Evolutionary conservation across 2,329 filamentous ascomycete genomes (phyloP).

Genomic region (Ambrosiella beaveri): DNA sequence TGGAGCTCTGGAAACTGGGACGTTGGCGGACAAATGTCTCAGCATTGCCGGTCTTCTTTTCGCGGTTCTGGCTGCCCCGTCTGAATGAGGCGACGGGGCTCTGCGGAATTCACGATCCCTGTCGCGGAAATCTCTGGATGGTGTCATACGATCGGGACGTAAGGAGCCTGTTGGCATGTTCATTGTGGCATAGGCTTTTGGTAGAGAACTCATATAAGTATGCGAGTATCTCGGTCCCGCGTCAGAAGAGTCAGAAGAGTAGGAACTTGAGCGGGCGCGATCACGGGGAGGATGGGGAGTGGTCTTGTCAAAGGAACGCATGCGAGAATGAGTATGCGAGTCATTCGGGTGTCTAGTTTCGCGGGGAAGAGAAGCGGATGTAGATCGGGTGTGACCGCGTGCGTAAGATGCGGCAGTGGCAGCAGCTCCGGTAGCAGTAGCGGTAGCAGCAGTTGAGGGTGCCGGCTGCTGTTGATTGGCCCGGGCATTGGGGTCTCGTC

Average conservation of each 20-base stretch:
- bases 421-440: not conserved
- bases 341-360: not conserved
- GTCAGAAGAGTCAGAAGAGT: not conserved
- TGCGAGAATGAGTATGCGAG: not conserved
- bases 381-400: constrained; percentile 5
- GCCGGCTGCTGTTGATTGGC: not conserved
- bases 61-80: not conserved
- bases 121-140: not conserved
- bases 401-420: not conserved
- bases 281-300: not conserved
- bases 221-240: not conserved
- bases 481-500: not conserved
- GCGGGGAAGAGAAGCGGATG: constrained; percentile 6
- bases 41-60: constrained; percentile 6
- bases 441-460: not conserved
- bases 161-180: not conserved
- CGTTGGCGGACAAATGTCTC: constrained; percentile 7
- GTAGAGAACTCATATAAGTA: constrained; percentile 1
- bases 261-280: not conserved
- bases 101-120: not conserved
- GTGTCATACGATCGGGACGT: constrained; percentile 2
- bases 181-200: not conserved
- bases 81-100: not conserved
- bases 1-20: constrained; percentile 1
- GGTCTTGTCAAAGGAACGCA: constrained; percentile 6